Evolutionary conservation across 805 yeast genomes (phyloP), one percentile per base, ranked within the genome.

Genomic region (Saccharomycopsis javanensis): DNA sequence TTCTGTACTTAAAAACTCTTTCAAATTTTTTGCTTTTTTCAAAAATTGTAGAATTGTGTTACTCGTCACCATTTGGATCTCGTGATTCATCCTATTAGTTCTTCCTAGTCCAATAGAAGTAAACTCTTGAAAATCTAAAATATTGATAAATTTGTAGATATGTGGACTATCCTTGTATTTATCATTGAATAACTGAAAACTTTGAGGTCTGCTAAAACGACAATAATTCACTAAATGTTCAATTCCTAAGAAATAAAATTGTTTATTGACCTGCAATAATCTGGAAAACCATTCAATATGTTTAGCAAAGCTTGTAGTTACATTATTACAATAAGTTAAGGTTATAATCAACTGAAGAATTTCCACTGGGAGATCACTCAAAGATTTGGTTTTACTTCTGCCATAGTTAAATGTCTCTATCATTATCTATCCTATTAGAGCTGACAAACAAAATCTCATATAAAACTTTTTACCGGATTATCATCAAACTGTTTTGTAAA

Each of bases 71-170:
- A 88, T 87, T 69, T 90, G 95, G 64, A 90, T 90, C 69, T 87
- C 95, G 69, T 81, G 84, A 71, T 87, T 91, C 96, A 90, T 90
- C 63, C 85, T 79, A 10, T 87, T 88, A 0, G 97, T 86, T 62
- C 97, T 75, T 1, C 97, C 97, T 52, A 90, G 75, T 0, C 97
- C 97, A 53, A 91, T 83, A 0, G 92, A 84, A 1, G 97, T 89
- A 69, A 90, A 85, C 63, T 87, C 92, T 65, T 87, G 86, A 65
- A 90, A 91, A 71, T 90, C 97, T 64, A 91, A 78, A 55, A 84
- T 82, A 63, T 83, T 82, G 35, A 60, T 51, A 53, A 45, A 54
- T 28, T 34, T 53, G 45, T 52, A 56, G 20, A 59, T 25, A 30
- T 50, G n/a, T 5, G 35, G 16, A 18, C 2, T 30, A 28, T 16